phyloP scores from a whole-genome alignment of 306 rosid genomes.

The Citrullus mucosospermus region DNA sequence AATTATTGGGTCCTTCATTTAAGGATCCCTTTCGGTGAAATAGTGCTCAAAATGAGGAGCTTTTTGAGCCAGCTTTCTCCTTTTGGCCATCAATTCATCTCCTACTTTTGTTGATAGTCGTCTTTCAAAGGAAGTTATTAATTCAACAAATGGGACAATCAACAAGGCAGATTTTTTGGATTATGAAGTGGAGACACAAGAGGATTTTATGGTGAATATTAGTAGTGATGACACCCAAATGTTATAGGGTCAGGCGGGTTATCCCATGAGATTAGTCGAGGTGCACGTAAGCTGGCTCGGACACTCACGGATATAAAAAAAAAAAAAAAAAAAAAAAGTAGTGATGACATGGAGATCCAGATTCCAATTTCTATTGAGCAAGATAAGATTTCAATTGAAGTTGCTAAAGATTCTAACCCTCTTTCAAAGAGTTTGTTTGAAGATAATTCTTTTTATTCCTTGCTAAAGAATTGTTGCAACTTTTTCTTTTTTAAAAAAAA shows the following conservation, averaged over 20 bases:
- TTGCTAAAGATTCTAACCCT: neutral
- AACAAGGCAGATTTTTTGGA: neutral
- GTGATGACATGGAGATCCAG: neutral
- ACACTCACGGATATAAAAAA: no score
- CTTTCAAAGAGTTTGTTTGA: neutral
- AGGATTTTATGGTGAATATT: neutral
- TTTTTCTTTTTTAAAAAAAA: no score
- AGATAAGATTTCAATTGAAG: neutral
- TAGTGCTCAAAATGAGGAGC: neutral
- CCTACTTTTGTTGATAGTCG: neutral
- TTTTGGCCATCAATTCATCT: neutral
- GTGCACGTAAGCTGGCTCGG: no score
- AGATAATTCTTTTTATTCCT: neutral
- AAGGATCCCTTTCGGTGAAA: neutral
- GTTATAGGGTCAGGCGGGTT: no score
- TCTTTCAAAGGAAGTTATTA: neutral
- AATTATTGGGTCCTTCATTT: neutral
- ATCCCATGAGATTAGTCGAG: no score
- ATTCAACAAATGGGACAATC: neutral
- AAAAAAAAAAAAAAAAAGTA: no score
- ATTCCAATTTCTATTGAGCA: neutral
- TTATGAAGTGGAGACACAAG: neutral
- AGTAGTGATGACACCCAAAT: neutral
- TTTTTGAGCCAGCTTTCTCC: neutral
- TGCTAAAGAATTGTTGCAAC: no score